Evolutionary conservation across 1,139 yeast species (phyloP), one percentile per base, ranked within the genome.

Genomic region (Candida glucosophila): DNA sequence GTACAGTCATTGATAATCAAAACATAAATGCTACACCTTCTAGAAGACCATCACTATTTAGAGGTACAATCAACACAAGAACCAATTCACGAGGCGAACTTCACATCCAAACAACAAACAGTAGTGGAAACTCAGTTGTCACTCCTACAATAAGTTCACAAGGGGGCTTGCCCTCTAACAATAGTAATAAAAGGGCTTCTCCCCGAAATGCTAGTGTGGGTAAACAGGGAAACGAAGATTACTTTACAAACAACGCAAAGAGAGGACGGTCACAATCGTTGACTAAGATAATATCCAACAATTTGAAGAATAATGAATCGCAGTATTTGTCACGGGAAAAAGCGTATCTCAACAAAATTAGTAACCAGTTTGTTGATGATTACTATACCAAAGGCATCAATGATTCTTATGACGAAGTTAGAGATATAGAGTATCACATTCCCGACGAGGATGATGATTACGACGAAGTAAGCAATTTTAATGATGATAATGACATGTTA

Each of bases 321-420:
- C 71, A 60, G 38, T 72, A 70, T 42, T 52, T 64, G 25, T 73
- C 76, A 3, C 90, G 81, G 41, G 93, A 82, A 47, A 66, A 69
- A 40, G 73, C 77, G 1, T 82, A 82, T 44, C 49, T 82, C 29
- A 68, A 70, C 31, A 73, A 73, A 43, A 69, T 82, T 41, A 66
- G 72, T 30, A 76, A 77, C 38, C 80, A 73, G 39, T 54, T 65
- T 24, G 69, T 60, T 8, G 85, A 81, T 44, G 93, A 80, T 38
- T 78, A 76, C 43, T 74, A 75, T 41, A 75, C 80, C 5, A 72
- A 73, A 37, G 79, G 78, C 3, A 71, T 75, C 17, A 47, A 60
- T 8, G 67, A 62, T 1, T 65, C 62, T 5, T 52, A 47, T 27
- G 50, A 40, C 10, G 54, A 53, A 10, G 44, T 45, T 12, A 59